These are phyloP conservation scores for Candida coquimbonensis DNA, from an alignment of 805 yeast species.

Conservation along the genomic window DNA sequence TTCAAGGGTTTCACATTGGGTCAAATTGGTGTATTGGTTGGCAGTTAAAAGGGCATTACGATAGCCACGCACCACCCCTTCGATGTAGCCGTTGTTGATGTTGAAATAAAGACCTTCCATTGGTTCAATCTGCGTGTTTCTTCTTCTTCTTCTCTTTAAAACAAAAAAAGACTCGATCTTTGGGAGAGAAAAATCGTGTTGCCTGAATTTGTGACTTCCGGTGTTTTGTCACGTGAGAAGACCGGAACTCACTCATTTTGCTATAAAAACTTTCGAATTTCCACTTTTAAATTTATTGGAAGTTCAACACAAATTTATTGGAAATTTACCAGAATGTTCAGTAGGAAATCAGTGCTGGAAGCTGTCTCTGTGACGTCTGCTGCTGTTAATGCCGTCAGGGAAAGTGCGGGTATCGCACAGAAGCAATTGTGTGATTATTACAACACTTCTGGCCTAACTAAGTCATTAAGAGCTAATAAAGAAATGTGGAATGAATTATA, in stretches of 20 bases:
- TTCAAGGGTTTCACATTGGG: slow-evolving; percentile 93
- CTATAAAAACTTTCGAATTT: no score
- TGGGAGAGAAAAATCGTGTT: not conserved
- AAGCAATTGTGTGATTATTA: slow-evolving; percentile 14
- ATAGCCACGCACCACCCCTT: slow-evolving; percentile 93
- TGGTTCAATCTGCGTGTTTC: not conserved
- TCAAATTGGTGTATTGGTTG: slow-evolving; percentile 82
- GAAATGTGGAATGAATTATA: slow-evolving; percentile 15
- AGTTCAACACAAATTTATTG: not conserved
- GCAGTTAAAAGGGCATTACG: slow-evolving; percentile 71
- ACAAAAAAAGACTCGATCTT: not conserved
- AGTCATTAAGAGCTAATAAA: slow-evolving; percentile 18
- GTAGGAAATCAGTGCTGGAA: slow-evolving; percentile 16
- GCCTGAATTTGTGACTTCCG: no score
- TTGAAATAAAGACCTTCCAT: slow-evolving; percentile 96
- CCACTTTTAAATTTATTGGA: no score
- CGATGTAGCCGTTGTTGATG: slow-evolving; percentile 81
- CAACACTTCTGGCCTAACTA: slow-evolving; percentile 18
- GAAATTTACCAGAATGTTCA: slow-evolving; percentile 7
- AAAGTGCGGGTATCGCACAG: slow-evolving; percentile 7
- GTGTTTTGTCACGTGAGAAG: no score
- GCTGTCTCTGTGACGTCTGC: slow-evolving; percentile 13
- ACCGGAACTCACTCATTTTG: no score
- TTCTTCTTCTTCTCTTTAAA: not conserved
- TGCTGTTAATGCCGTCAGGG: slow-evolving; percentile 11